Evolutionary conservation across 1,284 basidiomycete species (phyloP), one percentile per base, ranked within the genome.

Genomic region (Lignosus rhinocerotis): DNA sequence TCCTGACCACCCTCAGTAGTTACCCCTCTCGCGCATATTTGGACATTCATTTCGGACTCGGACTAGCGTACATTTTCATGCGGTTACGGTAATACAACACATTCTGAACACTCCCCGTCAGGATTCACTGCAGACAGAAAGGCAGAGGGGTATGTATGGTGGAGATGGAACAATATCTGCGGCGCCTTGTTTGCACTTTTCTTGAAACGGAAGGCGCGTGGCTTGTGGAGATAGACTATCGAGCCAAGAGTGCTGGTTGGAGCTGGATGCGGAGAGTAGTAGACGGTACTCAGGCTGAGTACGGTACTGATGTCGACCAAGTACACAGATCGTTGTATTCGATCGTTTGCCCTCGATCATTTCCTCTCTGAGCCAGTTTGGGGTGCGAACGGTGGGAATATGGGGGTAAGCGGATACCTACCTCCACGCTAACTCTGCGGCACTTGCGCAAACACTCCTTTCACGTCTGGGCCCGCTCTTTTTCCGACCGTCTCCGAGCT

Each of bases 11-110:
- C 34, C 14, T 32, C 21, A 43, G 33, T 36, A 46, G 41, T 39
- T 25, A 45, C 46, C 14, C 44, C 45, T 59, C 25, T 53, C 49
- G 47, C 36, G n/a, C 62, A 64, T 48, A 53, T 47, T 50, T 55
- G 62, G 62, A 64, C 62, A 38, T 49, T 61, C 59, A 56, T 58
- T 55, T 58, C 47, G 59, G 62, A 61, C 59, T 55, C 46, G 56
- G 62, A 64, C 59, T 64, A 64, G 54, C 52, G 45, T 64, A 64
- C 54, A 61, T 33, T 38, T 47, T 51, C 49, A 60, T 55, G 52
- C 56, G 47, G 61, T 42, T 38, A 63, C 47, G 51, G 45, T 63
- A 58, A 62, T 59, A 52, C 25, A 38, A 42, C 42, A 43, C 59
- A 42, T 39, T 36, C 33, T n/a, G 41, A 43, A 44, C 19, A 38